Evolutionary conservation across 768 basidiomycete genomes (phyloP).

Genomic region (Saitozyma podzolica): DNA sequence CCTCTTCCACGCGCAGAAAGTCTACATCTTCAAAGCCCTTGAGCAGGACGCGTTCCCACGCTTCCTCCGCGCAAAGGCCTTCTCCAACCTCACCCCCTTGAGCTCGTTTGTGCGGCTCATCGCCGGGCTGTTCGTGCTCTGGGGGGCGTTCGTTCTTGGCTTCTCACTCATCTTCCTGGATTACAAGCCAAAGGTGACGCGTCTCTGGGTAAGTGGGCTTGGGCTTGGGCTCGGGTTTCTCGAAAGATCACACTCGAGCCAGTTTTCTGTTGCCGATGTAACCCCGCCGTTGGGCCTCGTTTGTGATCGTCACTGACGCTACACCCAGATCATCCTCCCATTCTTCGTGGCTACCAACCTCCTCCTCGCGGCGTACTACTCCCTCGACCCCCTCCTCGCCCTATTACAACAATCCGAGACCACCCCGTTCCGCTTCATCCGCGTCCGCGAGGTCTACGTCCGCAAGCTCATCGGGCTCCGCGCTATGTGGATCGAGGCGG

Average conservation of each 20-base stretch:
- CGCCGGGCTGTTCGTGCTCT: conserved; percentile 77
- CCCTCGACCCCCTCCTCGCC: conserved; percentile 92
- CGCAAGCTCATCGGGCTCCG: conserved; percentile 83
- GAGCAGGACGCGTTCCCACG: conserved; percentile 70
- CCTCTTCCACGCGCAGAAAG: conserved; percentile 95
- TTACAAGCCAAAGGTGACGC: conserved; percentile 82
- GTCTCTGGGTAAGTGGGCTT: conserved; percentile 80
- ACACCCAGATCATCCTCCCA: conserved; percentile 66
- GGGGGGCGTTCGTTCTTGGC: conserved; percentile 89
- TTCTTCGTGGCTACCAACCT: conserved; percentile 85
- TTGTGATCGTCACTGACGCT: background rate
- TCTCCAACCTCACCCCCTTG: conserved; percentile 91
- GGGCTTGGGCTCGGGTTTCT: conserved; percentile 31
- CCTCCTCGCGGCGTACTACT: conserved; percentile 93
- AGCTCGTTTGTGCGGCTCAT: conserved; percentile 83
- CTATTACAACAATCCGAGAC: conserved; percentile 93
- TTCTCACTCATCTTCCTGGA: conserved; percentile 94
- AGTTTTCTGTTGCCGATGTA: conserved; percentile 2
- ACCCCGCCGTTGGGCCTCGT: background rate
- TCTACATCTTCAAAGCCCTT: conserved; percentile 94
- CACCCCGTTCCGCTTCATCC: conserved; percentile 90
- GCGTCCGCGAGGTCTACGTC: conserved; percentile 90
- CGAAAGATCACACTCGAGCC: background rate
- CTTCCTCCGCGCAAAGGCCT: conserved; percentile 95
- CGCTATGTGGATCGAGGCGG: conserved; percentile 75